Evolutionary conservation across 352 stramenopile genomes (phyloP).

Genomic region (Blastocystis sp.): DNA sequence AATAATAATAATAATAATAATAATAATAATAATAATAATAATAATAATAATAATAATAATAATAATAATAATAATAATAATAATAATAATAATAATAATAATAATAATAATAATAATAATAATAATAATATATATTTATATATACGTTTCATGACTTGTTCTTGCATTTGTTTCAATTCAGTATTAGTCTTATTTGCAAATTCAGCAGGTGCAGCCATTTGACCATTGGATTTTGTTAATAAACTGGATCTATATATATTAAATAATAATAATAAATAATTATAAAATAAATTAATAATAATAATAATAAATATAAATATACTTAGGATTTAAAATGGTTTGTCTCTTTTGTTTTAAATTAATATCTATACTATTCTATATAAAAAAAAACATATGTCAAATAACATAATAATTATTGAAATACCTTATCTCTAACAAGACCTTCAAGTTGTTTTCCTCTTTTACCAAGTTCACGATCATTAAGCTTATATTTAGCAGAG

Average conservation of each 20-base stretch:
- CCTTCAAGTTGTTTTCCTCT: slow-evolving; percentile 27
- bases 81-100: not conserved
- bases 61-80: not conserved
- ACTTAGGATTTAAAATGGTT: too few species aligned
- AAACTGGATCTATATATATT: too few species aligned
- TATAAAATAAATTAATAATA: too few species aligned
- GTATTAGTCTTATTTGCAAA: too few species aligned
- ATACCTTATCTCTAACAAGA: slow-evolving; percentile 27
- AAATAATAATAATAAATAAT: too few species aligned
- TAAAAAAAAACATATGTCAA: too few species aligned
- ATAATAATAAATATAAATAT: too few species aligned
- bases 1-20: not conserved
- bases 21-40: not conserved
- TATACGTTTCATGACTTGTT: not conserved
- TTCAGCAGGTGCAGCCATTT: too few species aligned
- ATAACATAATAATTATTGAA: too few species aligned
- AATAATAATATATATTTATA: not conserved
- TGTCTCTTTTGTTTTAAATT: too few species aligned
- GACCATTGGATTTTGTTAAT: too few species aligned
- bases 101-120: not conserved
- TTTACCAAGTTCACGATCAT: slow-evolving; percentile 25
- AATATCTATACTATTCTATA: too few species aligned
- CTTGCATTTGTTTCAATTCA: slow-evolving; percentile 4
- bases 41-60: not conserved
- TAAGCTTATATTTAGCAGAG: slow-evolving; percentile 29